Base-by-base conservation (phyloP, 192 early-diverging fungal species). In the Coemansia sp. region DNA sequence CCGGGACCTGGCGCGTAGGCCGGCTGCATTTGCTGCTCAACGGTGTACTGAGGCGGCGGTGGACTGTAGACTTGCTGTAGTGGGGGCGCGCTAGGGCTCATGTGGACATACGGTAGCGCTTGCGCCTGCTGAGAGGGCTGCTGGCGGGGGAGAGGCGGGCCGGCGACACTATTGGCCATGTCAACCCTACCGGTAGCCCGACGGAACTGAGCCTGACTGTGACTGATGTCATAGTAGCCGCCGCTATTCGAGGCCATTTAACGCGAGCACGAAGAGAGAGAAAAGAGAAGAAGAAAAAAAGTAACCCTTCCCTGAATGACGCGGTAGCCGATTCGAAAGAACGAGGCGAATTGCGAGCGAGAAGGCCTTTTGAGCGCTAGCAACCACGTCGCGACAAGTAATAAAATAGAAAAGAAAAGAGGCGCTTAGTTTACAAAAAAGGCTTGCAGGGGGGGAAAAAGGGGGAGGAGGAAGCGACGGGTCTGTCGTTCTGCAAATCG, bases 121-220 rank as follows among this genome's bases (percentile, higher is more conserved):
- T 61, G 60, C 49, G 39, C 64, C 64, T n/a, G 12, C 31, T 70
- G 74, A 24, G 67, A 60, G 22, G 54, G 61, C 49, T 65, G 59
- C 32, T 49, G 63, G 20, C 59, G 59, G 40, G 67, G 64, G 22
- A 60, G 60, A 17, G 49, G 25, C 15, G 51, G 65, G 36, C 32
- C 40, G 14, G 60, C 22, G 53, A 31, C 41, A 31, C 24, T 35
- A 3, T 39, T 62, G 20, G 36, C 54, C 70, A 69, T 68, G 15
- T 53, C 69, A 12, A 72, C 70, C 58, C 67, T 75, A 14, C 61
- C 78, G 10, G 73, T 75, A 20, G 73, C 59, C 8, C 73, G 66
- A 38, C 78, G 78, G 40, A 81, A 81, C 49, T 59, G 64, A 17
- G 42, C 27, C 31, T 60, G 53, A 7, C 43, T 59, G 20, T 64